phyloP scores from a whole-genome alignment of 768 basidiomycete species.

The Boletus bicolor region DNA sequence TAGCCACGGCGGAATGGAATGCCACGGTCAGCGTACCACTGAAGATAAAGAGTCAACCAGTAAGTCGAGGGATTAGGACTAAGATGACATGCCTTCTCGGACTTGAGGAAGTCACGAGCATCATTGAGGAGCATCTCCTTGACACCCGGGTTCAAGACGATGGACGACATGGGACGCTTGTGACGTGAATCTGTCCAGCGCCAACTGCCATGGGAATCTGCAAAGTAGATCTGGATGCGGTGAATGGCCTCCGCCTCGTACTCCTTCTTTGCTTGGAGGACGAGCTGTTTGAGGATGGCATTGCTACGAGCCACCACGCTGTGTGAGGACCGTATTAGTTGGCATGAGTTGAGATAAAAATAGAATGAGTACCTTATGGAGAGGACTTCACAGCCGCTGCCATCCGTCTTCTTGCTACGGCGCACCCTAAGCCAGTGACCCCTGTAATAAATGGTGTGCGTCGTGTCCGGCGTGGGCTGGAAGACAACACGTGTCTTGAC shows the following conservation, averaged over 20 bases:
- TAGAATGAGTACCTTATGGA: slow-evolving; percentile 58
- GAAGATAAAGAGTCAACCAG: slow-evolving; percentile 1
- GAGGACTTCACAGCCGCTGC: slow-evolving; percentile 67
- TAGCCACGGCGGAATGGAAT: slow-evolving; percentile 91
- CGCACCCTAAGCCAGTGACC: slow-evolving; percentile 82
- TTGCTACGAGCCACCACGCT: slow-evolving; percentile 84
- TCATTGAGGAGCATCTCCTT: slow-evolving; percentile 87
- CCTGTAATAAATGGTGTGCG: slow-evolving; percentile 83
- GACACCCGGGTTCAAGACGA: slow-evolving; percentile 83
- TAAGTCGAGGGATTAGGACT: neutral
- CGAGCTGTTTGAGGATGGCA: slow-evolving; percentile 82
- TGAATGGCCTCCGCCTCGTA: slow-evolving; percentile 87
- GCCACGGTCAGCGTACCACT: slow-evolving; percentile 94
- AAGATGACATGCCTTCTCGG: slow-evolving; percentile 60
- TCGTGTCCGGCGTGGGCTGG: slow-evolving; percentile 85
- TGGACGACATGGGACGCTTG: slow-evolving; percentile 84
- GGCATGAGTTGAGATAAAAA: slow-evolving; percentile 11
- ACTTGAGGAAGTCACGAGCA: slow-evolving; percentile 77
- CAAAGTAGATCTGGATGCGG: slow-evolving; percentile 86
- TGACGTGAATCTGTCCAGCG: slow-evolving; percentile 84
- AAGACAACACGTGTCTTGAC: slow-evolving; percentile 80
- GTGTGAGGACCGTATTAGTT: slow-evolving; percentile 15
- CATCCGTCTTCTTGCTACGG: slow-evolving; percentile 64
- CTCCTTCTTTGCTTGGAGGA: slow-evolving; percentile 84
- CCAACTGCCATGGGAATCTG: slow-evolving; percentile 86